Evolutionary conservation across 2,329 filamentous ascomycete genomes (phyloP), one percentile per base, ranked within the genome.

Genomic region (Lecanosticta acicola): DNA sequence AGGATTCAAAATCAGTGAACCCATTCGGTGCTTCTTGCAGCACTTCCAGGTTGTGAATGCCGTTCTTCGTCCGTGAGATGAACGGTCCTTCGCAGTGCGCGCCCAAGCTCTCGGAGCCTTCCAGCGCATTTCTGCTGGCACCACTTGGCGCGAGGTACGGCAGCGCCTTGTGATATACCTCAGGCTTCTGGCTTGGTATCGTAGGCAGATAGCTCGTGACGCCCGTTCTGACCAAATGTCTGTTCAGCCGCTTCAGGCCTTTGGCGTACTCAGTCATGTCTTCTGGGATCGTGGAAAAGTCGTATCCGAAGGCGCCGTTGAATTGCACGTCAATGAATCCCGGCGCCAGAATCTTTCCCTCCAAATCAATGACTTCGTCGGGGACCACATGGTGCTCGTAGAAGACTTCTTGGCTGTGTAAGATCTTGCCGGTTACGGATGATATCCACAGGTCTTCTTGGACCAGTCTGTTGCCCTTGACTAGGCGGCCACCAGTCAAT

Each of bases 31-130:
- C 84, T 40, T 80, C 69, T 33, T 75, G 79, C 36, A 95, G 75
- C 13, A 93, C 84, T 45, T 83, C 77, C 14, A 76, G 71, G 60
- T 85, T 87, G 72, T 95, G 90, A 32, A 94, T 84, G 41, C 90
- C 90, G 61, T 94, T 94, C 64, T 91, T 91, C 38, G 80, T 79
- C 0, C 85, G 83, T 59, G 74, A 87, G 45, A 96, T 75, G 68
- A 96, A 96, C 0, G 90, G 90, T 0, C 90, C 90, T 73, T 96
- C 90, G 63, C 87, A 85, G 62, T 96, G 90, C 2, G 89, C 89
- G 21, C 90, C 90, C 11, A 96, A 78, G 0, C 87, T 93, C 68
- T 95, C 89, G 39, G 87, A 82, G 37, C 90, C 90, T 52, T 87
- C 79, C 33, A 73, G 66, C 26, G 86, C 71, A 41, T 76, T 66